Evolutionary conservation across 2,329 filamentous ascomycete species (phyloP), one percentile per base, ranked within the genome.

Genomic region (Mycogone perniciosa): DNA sequence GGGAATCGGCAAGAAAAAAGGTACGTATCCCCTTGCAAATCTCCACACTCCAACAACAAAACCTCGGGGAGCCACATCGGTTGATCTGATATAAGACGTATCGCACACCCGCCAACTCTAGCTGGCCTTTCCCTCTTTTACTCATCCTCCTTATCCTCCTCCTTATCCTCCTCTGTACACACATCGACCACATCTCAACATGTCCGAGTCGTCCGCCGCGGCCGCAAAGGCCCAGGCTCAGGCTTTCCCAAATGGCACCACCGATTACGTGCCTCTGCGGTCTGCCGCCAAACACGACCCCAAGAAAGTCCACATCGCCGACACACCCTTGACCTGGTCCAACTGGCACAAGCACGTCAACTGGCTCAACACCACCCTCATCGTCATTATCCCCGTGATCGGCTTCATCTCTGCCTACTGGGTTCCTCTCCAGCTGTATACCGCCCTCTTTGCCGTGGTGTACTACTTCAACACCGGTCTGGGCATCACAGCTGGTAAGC

Each of bases 321-420:
- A 95, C 57, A 81, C 81, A 56, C 86, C 87, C 52, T 85, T 95
- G 61, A 95, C 88, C 54, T 79, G 76, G 70, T 74, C 77, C 63
- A 96, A 95, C 76, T 93, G 88, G 88, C 84, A 90, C 73, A 86
- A 91, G 74, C 90, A 96, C 67, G 80, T 96, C 76, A 90, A 95
- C 79, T 96, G 90, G 89, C 79, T 96, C 59, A 96, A 95, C 70
- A 84, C 88, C 56, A 79, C 77, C 56, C 80, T 96, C 67, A 92
- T 95, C 67, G 70, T 95, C 58, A 76, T 86, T 59, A 79, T 95
- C 42, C 90, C 91, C 39, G 55, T 91, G 44, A 75, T 80, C 52
- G 90, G 90, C 56, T 79, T 86, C 64, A 70, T 93, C 60, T 79
- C 82, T 49, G 79, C 89, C 46, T 82, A 87, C 71, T 95, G 86